Evolutionary conservation across 73 alveolate genomes (phyloP).

Genomic region (Urostyla sp.): DNA sequence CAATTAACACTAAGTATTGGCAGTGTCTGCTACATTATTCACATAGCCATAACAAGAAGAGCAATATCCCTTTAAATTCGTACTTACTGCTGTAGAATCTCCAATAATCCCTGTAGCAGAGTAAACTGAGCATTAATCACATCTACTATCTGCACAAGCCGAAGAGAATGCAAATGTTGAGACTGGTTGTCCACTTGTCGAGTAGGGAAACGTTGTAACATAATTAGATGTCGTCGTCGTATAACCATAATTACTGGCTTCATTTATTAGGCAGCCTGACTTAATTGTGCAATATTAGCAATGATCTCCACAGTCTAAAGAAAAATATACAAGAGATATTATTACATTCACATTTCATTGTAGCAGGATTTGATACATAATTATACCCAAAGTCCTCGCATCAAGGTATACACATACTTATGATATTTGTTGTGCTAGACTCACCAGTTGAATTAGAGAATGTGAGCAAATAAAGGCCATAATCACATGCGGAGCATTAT

Average conservation of each 20-base stretch:
- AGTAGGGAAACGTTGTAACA: conserved; percentile 1
- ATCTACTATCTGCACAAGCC: conserved; percentile 10
- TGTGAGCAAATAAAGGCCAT: conserved; percentile 33
- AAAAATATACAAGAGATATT: not conserved
- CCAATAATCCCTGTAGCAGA: too few relatives aligned
- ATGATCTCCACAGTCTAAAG: conserved; percentile 47
- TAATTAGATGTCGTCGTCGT: not conserved
- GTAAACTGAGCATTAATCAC: conserved; percentile 20
- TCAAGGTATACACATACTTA: conserved; percentile 28
- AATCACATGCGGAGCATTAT: conserved; percentile 48
- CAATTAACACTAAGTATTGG: not conserved
- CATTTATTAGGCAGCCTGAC: conserved; percentile 26
- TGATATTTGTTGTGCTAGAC: not conserved
- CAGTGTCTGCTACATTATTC: not conserved
- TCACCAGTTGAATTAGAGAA: conserved; percentile 19
- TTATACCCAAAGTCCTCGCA: conserved; percentile 46
- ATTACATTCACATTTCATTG: conserved; percentile 47
- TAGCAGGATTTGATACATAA: conserved; percentile 34
- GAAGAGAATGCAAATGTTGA: conserved; percentile 9
- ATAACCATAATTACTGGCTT: conserved; percentile 24
- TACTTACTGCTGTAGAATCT: too few relatives aligned
- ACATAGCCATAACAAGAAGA: conserved; percentile 49
- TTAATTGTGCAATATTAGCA: conserved; percentile 32
- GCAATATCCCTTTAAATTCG: too few relatives aligned
- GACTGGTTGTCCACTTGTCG: not conserved